phyloP scores from a whole-genome alignment of 108 stramenopile species.

The Nannochloropsis oceanica region DNA sequence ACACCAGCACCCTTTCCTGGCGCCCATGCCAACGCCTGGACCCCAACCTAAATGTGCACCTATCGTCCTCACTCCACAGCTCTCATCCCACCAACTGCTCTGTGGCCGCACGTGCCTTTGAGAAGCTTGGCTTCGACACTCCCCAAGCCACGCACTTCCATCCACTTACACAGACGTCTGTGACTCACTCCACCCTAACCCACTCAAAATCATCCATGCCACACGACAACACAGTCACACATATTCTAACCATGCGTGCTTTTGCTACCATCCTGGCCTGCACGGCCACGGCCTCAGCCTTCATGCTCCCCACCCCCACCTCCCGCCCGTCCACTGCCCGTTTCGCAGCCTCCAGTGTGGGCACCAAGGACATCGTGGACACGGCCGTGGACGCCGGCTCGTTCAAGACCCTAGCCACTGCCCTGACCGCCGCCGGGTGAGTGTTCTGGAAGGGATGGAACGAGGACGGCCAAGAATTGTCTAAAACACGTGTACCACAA shows the following conservation, averaged over 20 bases:
- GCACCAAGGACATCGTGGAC: neutral
- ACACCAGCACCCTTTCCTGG: too few species aligned
- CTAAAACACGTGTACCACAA: neutral
- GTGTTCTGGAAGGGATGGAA: neutral
- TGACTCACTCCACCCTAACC: too few species aligned
- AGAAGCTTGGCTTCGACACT: too few species aligned
- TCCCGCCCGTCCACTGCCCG: neutral
- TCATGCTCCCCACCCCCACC: neutral
- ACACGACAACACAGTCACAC: too few species aligned
- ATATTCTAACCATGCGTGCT: neutral
- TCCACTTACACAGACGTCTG: too few species aligned
- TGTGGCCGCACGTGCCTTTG: too few species aligned
- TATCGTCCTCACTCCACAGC: too few species aligned
- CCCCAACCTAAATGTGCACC: too few species aligned
- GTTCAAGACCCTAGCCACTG: neutral
- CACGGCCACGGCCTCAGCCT: neutral
- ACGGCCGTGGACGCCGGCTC: neutral
- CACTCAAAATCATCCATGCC: too few species aligned
- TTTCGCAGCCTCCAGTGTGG: neutral
- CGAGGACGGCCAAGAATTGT: neutral
- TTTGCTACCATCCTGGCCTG: neutral
- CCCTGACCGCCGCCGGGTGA: neutral
- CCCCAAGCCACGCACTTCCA: too few species aligned
- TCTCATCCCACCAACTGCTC: too few species aligned
- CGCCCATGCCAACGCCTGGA: too few species aligned